Percentiles rank a stretch among this genome's conserved stretches.
Conservation (phyloP, 345 rosid genomes). For the Lepidium aucheri region DNA sequence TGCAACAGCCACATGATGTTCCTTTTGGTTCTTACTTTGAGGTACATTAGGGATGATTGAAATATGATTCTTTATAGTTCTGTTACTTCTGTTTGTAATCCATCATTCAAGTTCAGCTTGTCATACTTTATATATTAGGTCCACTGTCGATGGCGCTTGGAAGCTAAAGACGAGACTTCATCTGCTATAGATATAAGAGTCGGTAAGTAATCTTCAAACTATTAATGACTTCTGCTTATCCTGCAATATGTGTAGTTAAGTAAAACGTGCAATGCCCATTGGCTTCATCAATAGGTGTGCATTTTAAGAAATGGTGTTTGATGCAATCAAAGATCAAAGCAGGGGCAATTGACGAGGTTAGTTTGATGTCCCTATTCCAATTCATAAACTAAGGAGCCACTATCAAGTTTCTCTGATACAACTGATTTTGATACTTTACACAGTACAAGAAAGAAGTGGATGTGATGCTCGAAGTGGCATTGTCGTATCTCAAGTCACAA, state of each 20-base stretch:
- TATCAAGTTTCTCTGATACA: neutral
- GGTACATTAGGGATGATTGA: slow-evolving; percentile 29
- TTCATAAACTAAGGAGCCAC: neutral
- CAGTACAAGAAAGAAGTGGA: slow-evolving; percentile 92
- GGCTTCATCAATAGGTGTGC: slow-evolving; percentile 56
- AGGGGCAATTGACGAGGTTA: slow-evolving; percentile 80
- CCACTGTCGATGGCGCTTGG: slow-evolving; percentile 78
- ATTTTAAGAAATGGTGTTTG: slow-evolving; percentile 95
- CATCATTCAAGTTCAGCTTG: neutral
- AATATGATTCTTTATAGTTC: neutral
- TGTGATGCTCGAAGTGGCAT: slow-evolving; percentile 53
- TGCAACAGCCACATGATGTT: slow-evolving; percentile 94
- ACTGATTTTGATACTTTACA: neutral
- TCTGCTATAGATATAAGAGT: slow-evolving; percentile 63
- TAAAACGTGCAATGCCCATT: neutral
- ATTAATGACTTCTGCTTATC: neutral
- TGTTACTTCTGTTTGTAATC: neutral
- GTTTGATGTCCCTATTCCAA: slow-evolving; percentile 5
- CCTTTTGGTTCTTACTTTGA: slow-evolving; percentile 97
- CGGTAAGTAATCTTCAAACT: slow-evolving; percentile 43
- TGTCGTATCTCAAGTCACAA: slow-evolving; percentile 31
- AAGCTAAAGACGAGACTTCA: slow-evolving; percentile 52
- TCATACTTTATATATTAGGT: slow-evolving; percentile 36
- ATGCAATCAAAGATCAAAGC: slow-evolving; percentile 93
- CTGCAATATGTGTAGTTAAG: neutral